A percentile compares a stretch with the other conserved stretches of the same genome.
Evolutionary conservation across 768 basidiomycete genomes (phyloP).

Genomic region (Candolleomyces eurysporus): DNA sequence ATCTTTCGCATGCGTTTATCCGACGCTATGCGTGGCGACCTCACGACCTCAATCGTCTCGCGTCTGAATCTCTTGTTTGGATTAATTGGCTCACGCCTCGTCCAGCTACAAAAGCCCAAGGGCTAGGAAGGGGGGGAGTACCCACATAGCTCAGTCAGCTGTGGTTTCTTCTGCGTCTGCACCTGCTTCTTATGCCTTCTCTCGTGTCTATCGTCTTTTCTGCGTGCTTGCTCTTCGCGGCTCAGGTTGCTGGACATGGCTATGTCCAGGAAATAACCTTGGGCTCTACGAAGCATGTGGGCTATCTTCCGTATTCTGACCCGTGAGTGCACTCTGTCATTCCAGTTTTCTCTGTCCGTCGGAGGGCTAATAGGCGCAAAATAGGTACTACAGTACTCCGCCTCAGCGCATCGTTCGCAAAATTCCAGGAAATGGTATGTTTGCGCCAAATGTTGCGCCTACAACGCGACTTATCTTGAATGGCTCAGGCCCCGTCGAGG

Average conservation of each 20-base stretch:
- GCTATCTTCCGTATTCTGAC: conserved; percentile 37
- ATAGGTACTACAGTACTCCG: conserved; percentile 24
- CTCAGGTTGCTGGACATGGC: conserved; percentile 29
- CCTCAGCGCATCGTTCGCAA: conserved; percentile 40
- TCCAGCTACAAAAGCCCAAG: no score
- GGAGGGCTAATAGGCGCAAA: background rate
- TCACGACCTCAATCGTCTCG: no score
- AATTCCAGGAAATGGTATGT: conserved; percentile 40
- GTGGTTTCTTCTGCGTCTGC: background rate
- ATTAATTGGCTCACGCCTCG: no score
- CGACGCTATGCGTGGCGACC: no score
- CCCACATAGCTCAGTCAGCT: no score
- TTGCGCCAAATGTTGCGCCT: background rate
- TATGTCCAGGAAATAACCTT: conserved; percentile 38
- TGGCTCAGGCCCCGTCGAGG: conserved; percentile 32
- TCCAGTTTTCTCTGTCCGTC: no score
- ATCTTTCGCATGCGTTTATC: no score
- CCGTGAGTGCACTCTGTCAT: conserved; percentile 15
- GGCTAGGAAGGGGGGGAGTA: no score
- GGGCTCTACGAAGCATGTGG: conserved; percentile 32
- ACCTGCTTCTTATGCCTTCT: background rate
- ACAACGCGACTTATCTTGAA: no score
- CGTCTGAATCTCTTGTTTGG: no score
- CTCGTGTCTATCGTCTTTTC: background rate
- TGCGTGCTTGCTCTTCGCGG: conserved; percentile 14